These are phyloP conservation scores for Globisporangium mamillatum DNA, from an alignment of 352 stramenopile genomes.

Conservation along the genomic window DNA sequence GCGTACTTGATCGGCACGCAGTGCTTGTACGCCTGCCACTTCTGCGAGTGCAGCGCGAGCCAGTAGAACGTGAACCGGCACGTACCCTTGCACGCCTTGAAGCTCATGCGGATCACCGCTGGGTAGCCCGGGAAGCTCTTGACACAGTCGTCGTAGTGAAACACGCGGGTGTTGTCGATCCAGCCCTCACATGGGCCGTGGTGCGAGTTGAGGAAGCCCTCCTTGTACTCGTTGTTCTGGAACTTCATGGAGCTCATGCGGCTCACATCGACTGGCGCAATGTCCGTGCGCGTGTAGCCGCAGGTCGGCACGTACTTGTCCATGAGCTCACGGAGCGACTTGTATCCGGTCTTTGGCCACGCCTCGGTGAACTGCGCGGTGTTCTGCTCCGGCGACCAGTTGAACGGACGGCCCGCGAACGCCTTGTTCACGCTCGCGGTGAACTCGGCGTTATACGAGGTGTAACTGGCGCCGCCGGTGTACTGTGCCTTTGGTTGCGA, in stretches of 20 bases:
- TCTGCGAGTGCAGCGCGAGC: conserved; percentile 11
- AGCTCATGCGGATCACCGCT: conserved; percentile 48
- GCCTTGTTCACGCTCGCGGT: conserved; percentile 18
- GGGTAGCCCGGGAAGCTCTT: conserved; percentile 35
- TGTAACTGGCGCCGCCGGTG: conserved; percentile 11
- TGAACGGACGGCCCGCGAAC: conserved; percentile 13
- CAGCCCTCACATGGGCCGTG: conserved; percentile 45
- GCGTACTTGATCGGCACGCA: neutral
- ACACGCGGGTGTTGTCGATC: conserved; percentile 42
- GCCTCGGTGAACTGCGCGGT: conserved; percentile 11
- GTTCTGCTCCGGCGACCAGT: conserved; percentile 20
- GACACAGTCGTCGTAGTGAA: conserved; percentile 47
- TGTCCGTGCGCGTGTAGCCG: conserved; percentile 12
- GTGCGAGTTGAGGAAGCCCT: conserved; percentile 20
- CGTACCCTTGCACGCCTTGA: conserved; percentile 39
- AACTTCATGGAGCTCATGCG: conserved; percentile 11
- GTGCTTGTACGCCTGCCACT: conserved; percentile 15
- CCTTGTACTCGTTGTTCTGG: conserved; percentile 15
- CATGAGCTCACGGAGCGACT: conserved; percentile 18
- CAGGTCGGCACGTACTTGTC: conserved; percentile 23
- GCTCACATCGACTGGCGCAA: conserved; percentile 19
- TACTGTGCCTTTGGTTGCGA: conserved; percentile 17
- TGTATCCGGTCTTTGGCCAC: conserved; percentile 13
- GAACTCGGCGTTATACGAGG: conserved; percentile 20
- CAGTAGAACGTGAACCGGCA: conserved; percentile 57